phyloP scores from a whole-genome alignment of 345 rosid species.

The Firmiana major region DNA sequence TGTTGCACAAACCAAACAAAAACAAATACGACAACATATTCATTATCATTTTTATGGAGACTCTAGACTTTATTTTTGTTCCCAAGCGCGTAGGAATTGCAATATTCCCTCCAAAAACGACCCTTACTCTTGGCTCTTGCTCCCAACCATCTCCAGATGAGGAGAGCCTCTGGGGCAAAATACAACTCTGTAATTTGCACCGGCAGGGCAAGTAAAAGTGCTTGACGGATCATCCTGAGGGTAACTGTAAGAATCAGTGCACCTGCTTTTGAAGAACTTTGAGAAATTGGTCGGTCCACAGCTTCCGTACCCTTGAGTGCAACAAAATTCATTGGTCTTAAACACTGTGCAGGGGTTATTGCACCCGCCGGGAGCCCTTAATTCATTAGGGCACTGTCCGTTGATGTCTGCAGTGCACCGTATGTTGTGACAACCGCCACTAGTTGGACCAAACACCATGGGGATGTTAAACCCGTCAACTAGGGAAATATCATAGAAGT shows the following conservation, averaged over 20 bases:
- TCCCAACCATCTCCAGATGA: constrained; percentile 9
- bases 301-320: constrained; percentile 31
- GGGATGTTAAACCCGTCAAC: constrained; percentile 53
- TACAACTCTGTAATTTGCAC: constrained; percentile 38
- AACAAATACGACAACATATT: not conserved
- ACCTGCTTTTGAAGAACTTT: constrained; percentile 33
- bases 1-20: not conserved
- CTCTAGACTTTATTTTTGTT: not conserved
- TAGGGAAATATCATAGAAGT: constrained; percentile 51
- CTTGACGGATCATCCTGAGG: constrained; percentile 40
- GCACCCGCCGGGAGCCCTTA: constrained; percentile 35
- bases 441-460: constrained; percentile 49
- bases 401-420: constrained; percentile 48
- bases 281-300: constrained; percentile 23
- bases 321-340: constrained; percentile 42
- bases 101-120: not conserved
- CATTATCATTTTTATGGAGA: not conserved
- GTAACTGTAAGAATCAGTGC: constrained; percentile 39
- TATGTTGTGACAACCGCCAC: constrained; percentile 32
- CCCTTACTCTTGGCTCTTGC: not conserved
- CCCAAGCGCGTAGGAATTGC: not conserved
- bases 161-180: constrained; percentile 35
- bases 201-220: constrained; percentile 34
- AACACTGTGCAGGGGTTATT: constrained; percentile 53
- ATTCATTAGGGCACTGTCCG: constrained; percentile 48